Evolutionary conservation across 129 eudicot genomes (phyloP).

Genomic region (Cynara cardunculus): DNA sequence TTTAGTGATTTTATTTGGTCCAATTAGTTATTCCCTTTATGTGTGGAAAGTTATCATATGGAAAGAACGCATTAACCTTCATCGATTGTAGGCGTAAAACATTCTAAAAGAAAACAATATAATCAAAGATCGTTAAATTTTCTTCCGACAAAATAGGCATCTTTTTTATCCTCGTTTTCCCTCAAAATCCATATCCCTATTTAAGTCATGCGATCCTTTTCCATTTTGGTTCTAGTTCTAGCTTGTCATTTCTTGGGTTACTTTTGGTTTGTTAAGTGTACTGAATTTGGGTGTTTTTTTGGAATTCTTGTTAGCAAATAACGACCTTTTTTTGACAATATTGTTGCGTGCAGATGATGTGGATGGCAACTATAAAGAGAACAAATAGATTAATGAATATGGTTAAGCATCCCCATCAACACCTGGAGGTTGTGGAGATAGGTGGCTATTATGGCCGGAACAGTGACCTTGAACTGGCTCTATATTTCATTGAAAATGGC

Average conservation of each 20-base stretch:
- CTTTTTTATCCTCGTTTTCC: background rate
- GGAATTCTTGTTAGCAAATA: background rate
- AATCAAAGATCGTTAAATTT: background rate
- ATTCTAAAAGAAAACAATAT: background rate
- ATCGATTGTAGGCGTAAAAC: background rate
- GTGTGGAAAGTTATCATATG: background rate
- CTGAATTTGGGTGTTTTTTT: background rate
- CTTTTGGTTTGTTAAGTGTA: background rate
- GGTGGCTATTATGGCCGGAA: background rate
- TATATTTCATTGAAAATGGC: background rate
- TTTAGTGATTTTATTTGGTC: background rate
- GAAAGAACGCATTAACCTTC: background rate
- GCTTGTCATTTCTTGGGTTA: background rate
- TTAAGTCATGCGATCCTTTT: background rate
- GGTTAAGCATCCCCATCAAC: background rate
- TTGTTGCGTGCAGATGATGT: background rate
- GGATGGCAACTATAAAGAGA: background rate
- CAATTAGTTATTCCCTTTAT: background rate
- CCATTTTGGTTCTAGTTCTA: background rate
- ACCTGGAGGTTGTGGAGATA: background rate
- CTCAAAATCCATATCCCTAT: background rate
- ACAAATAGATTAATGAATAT: background rate
- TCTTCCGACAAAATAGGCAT: background rate
- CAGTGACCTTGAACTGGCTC: background rate
- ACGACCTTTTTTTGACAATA: background rate